Conservation (phyloP, 352 stramenopile genomes). For the Globisporangium cederbergense region DNA sequence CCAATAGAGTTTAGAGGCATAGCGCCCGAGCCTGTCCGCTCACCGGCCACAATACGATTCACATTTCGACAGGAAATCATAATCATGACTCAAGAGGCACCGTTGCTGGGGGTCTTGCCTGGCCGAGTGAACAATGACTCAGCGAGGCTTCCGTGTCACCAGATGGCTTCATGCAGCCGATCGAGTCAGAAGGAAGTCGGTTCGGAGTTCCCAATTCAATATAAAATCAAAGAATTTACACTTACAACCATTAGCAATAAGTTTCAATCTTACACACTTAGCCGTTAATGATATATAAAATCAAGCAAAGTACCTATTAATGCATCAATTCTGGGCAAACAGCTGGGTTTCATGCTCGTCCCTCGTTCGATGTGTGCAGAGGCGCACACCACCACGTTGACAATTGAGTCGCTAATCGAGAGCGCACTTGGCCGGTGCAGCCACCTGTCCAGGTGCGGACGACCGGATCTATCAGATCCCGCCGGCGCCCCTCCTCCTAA, state of each 20-base stretch:
- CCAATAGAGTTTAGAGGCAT: background rate
- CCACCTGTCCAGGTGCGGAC: background rate
- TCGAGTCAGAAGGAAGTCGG: background rate
- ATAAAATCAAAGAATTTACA: too few species aligned
- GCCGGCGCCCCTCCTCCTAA: background rate
- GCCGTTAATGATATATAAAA: background rate
- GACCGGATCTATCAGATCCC: conserved; percentile 1
- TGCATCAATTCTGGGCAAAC: background rate
- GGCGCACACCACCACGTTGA: background rate
- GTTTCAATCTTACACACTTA: background rate
- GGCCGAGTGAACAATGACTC: background rate
- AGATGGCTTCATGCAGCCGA: background rate
- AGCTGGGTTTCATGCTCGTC: background rate
- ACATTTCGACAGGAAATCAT: background rate
- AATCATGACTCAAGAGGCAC: conserved; percentile 6
- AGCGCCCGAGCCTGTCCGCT: background rate
- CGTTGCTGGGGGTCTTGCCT: background rate
- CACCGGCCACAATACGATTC: background rate
- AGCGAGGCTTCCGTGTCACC: background rate
- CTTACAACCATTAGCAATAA: too few species aligned
- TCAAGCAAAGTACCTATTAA: background rate
- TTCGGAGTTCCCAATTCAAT: background rate
- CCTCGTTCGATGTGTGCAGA: background rate
- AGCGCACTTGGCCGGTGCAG: background rate
- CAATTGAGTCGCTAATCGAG: background rate